Evolutionary conservation across 192 early-diverging fungal species (phyloP).

Genomic region (Irineochytrium annulatum): DNA sequence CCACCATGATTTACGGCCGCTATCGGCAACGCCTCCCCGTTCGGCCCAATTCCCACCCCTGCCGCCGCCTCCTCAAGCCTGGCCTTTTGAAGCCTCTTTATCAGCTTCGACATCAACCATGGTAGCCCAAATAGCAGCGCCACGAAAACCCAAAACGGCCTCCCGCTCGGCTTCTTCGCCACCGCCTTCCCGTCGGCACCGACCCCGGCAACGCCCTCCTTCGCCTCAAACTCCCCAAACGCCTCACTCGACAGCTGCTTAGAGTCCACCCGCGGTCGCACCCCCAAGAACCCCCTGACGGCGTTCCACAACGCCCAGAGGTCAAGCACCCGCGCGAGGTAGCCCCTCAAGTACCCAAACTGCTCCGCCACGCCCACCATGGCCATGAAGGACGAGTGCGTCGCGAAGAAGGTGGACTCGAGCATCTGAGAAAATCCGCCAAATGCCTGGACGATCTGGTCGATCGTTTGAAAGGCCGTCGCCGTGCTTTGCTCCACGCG

Average conservation of each 20-base stretch:
- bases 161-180: constrained; percentile 27
- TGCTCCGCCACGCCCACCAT: constrained; percentile 99
- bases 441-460: constrained; percentile 92
- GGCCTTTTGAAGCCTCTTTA: constrained; percentile 63
- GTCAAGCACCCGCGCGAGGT: constrained; percentile 80
- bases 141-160: constrained; percentile 79
- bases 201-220: background rate
- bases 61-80: constrained; percentile 31
- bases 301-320: constrained; percentile 72
- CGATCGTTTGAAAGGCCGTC: constrained; percentile 88
- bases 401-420: constrained; percentile 95
- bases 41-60: background rate
- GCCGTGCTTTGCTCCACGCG: constrained; percentile 86
- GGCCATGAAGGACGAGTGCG: constrained; percentile 66
- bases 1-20: too few relatives aligned
- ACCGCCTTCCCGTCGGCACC: constrained; percentile 1
- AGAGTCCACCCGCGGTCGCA: constrained; percentile 62
- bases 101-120: constrained; percentile 85
- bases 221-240: constrained; percentile 71
- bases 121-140: constrained; percentile 84
- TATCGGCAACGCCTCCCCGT: background rate
- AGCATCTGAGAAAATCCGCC: constrained; percentile 97
- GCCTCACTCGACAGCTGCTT: constrained; percentile 65
- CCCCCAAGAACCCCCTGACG: constrained; percentile 65
- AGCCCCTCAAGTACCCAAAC: constrained; percentile 82